These are phyloP conservation scores for Cadophora gregata DNA, from an alignment of 2,329 filamentous ascomycete species.

Conservation along the genomic window DNA sequence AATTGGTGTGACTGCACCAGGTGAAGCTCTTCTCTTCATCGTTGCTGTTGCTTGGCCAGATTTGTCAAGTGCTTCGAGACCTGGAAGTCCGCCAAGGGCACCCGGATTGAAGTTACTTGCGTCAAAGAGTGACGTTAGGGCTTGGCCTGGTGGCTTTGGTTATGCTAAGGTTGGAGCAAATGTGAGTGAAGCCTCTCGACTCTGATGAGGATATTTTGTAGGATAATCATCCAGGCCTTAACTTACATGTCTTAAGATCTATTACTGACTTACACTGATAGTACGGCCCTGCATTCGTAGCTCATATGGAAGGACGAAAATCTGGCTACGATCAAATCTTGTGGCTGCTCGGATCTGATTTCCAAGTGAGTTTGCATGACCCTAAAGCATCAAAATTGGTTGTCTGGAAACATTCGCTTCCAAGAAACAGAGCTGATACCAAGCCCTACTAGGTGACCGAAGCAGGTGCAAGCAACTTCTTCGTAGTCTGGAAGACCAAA, in stretches of 20 bases:
- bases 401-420: not conserved
- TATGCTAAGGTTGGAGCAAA: constrained; percentile 93
- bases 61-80: constrained; percentile 38
- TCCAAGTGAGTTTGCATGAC: constrained; percentile 45
- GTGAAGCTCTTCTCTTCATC: constrained; percentile 85
- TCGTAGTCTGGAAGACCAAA: constrained; percentile 76
- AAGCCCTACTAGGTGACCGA: constrained; percentile 73
- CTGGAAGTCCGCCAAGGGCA: constrained; percentile 48
- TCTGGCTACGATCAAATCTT: constrained; percentile 86
- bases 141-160: constrained; percentile 93
- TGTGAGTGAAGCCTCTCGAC: constrained; percentile 73
- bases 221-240: not conserved
- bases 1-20: constrained; percentile 79
- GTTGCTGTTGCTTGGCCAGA: constrained; percentile 66
- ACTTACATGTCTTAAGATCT: not conserved
- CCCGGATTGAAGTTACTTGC: constrained; percentile 76
- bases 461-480: constrained; percentile 92
- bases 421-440: not conserved
- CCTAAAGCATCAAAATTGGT: not conserved
- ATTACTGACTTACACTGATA: constrained; percentile 52
- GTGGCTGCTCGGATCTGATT: constrained; percentile 79
- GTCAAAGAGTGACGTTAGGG: constrained; percentile 79
- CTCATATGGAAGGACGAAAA: constrained; percentile 73
- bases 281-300: constrained; percentile 83
- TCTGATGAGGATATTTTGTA: not conserved